These are phyloP conservation scores for Cyclanthera cordifolia DNA, from an alignment of 306 rosid genomes.

Conservation along the genomic window DNA sequence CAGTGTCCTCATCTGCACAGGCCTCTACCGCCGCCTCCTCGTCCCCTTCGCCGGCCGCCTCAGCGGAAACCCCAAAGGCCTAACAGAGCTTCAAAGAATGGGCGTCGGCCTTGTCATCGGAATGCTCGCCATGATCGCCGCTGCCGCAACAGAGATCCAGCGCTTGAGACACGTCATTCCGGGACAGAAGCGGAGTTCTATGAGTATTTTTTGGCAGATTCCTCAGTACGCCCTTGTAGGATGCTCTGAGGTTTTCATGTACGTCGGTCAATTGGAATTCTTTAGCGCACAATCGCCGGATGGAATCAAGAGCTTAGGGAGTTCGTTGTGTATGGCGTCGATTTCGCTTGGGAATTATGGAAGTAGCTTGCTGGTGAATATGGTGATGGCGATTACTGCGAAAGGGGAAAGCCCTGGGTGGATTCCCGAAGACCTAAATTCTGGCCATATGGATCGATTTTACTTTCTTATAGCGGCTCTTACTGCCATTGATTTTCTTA, in stretches of 20 bases:
- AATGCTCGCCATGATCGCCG: conserved; percentile 42
- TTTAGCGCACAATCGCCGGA: conserved; percentile 48
- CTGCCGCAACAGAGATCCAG: conserved; percentile 30
- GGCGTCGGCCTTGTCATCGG: conserved; percentile 46
- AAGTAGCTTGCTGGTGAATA: conserved; percentile 31
- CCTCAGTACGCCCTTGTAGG: conserved; percentile 52
- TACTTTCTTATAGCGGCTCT: conserved; percentile 38
- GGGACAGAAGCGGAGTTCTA: conserved; percentile 24
- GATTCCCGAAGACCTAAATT: conserved; percentile 39
- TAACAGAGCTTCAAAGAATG: conserved; percentile 49
- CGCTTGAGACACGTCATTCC: conserved; percentile 23
- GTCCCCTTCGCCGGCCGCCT: conserved; percentile 31
- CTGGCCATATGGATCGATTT: conserved; percentile 41
- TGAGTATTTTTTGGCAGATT: conserved; percentile 33
- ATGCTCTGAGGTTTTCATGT: conserved; percentile 44
- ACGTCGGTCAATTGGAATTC: conserved; percentile 23
- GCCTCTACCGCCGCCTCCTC: conserved; percentile 30
- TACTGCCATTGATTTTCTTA: conserved; percentile 28
- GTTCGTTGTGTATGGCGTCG: conserved; percentile 57
- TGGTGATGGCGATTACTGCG: conserved; percentile 33
- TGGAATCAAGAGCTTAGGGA: conserved; percentile 49
- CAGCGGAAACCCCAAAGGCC: conserved; percentile 31
- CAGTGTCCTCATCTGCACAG: conserved; percentile 36
- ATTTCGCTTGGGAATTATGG: conserved; percentile 49
- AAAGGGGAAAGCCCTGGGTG: conserved; percentile 29